Evolutionary conservation across 345 rosid species (phyloP), one percentile per base, ranked within the genome.

Genomic region (Heritiera fomes): DNA sequence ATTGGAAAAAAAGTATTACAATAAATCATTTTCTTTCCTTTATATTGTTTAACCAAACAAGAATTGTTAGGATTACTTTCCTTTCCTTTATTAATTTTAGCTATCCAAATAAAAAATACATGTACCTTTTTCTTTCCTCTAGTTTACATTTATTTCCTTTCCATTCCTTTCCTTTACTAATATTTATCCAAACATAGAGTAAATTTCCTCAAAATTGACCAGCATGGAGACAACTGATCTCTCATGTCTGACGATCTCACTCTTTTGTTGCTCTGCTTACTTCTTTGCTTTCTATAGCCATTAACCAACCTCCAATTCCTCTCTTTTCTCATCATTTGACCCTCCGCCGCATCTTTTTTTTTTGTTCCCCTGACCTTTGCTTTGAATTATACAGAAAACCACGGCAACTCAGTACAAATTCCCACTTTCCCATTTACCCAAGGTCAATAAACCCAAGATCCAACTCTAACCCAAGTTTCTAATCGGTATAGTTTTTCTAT

Each of bases 381-480:
- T 46, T 46, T 23, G 38, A 20, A 69, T 38, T 5, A 23, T 6
- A 69, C 73, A 13, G 55, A 12, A 69, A 68, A 69, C 17, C 73
- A 20, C 58, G 8, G 63, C 13, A 59, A 59, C 12, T 56, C 28
- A 59, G 63, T 20, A 0, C 23, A 69, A n/a, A 47, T 47, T 49
- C 59, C 59, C 59, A 49, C 74, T 70, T 47, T 47, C 55, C 40
- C 11, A 28, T 70, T 47, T 49, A 70, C 3, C 40, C 40, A 28
- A 14, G 3, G 20, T 49, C 41, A 49, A 49, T 23, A 70, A 28
- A 18, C 30, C 43, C 74, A 15, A 3, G 59, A 47, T 70, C 74
- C 59, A 70, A 49, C 56, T 70, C 59, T 28, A 15, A 70, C 59
- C 59, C 74, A 49, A 70, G 58, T 13, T 49, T 50, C 58, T 70